Base-by-base conservation (phyloP, 208 protist species). In the Acanthamoeba healyi region DNA sequence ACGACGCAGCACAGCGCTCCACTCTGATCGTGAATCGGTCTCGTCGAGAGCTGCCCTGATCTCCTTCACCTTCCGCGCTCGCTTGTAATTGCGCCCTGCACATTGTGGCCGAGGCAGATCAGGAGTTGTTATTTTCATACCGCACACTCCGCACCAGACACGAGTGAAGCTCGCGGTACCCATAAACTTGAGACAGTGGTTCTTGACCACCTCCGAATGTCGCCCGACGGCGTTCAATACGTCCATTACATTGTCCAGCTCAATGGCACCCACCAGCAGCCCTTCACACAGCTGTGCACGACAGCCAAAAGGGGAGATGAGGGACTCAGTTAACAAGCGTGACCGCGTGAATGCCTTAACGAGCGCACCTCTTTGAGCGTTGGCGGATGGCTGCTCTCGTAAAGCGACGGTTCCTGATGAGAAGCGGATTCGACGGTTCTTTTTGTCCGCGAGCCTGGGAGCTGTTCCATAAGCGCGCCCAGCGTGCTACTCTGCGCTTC, bases 221-320 rank as follows among this genome's bases (percentile, higher is more conserved):
- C 34, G 34, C 0, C 67, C 67, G 34, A 44, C 67, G 15, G 67
- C n/a, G n/a, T 5, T 19, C 34, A 77, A 19, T 15, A 77, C 17
- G 67, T 77, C 67, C 67, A 77, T 44, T 6, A 77, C 67, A 36
- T 77, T 77, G 29, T 77, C 67, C 34, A 38, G 26, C 34, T 29
- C 4, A 12, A 77, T n/a, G 4, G 67, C 67, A 17, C 15, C n/a
- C 34, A 77, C 67, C 10, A 77, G 34, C 34, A 77, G 34, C 15
- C 67, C 10, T n/a, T 77, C 67, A 36, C 67, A 77, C 19, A 46
- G 15, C 67, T 77, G 14, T 1, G 6, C 29, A 42, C 9, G 6
- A 77, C 1, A 44, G 29, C n/a, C n/a, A n/a, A n/a, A n/a, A n/a
- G n/a, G n/a, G n/a, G n/a, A n/a, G n/a, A n/a, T n/a, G n/a, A n/a